phyloP scores from a whole-genome alignment of 108 stramenopile species.

The Skeletonema costatum region DNA sequence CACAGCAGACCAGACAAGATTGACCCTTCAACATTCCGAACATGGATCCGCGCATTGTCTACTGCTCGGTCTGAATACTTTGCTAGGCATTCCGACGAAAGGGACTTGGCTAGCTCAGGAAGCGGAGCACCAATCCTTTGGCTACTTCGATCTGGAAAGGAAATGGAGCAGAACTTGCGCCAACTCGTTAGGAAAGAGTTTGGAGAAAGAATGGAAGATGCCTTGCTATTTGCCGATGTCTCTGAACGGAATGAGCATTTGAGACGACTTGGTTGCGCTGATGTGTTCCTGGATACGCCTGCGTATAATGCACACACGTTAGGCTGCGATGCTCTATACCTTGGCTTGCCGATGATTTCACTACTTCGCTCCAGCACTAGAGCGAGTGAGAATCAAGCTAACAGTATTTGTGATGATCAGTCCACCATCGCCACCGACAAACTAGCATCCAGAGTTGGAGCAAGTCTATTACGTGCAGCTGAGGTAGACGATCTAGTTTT shows the following conservation, averaged over 20 bases:
- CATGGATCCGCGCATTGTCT: slow-evolving; percentile 71
- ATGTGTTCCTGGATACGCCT: slow-evolving; percentile 89
- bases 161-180: slow-evolving; percentile 75
- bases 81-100: neutral
- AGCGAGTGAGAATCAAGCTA: neutral
- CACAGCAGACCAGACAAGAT: slow-evolving; percentile 91
- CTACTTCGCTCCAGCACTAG: slow-evolving; percentile 32
- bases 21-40: slow-evolving; percentile 75
- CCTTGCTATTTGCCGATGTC: slow-evolving; percentile 73
- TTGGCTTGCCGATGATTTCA: slow-evolving; percentile 83
- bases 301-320: slow-evolving; percentile 88
- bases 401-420: neutral
- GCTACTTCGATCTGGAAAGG: slow-evolving; percentile 76
- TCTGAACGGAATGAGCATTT: slow-evolving; percentile 78
- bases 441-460: slow-evolving; percentile 80
- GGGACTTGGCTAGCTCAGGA: neutral
- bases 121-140: slow-evolving; percentile 61
- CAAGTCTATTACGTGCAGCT: slow-evolving; percentile 60
- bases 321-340: slow-evolving; percentile 62
- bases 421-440: slow-evolving; percentile 57
- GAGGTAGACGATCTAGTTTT: slow-evolving; percentile 62
- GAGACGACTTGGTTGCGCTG: slow-evolving; percentile 67
- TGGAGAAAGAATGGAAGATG: slow-evolving; percentile 47
- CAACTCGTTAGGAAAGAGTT: slow-evolving; percentile 50
- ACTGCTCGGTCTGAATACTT: slow-evolving; percentile 39